Conservation (phyloP, 148 eudicot species). For the Nyssa sinensis region DNA sequence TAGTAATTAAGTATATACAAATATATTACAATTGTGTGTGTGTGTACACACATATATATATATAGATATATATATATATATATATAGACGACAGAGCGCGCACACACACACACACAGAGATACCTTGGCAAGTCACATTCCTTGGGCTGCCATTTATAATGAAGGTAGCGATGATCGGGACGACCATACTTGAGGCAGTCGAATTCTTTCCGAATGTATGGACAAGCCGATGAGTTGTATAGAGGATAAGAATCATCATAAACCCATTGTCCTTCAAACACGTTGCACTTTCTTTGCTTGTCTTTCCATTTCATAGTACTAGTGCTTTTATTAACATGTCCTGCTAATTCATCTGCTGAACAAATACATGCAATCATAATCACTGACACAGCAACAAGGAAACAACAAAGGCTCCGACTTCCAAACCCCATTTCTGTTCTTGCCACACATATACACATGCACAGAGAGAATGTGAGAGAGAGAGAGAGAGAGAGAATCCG, state of each 20-base stretch:
- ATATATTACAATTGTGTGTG: neutral
- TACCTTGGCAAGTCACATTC: conserved; percentile 33
- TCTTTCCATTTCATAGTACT: too few relatives aligned
- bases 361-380: neutral
- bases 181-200: conserved; percentile 45
- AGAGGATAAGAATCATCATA: conserved; percentile 31
- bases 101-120: neutral
- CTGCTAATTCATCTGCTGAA: neutral
- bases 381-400: neutral
- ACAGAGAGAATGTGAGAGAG: too few relatives aligned
- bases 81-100: neutral
- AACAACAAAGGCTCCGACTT: neutral
- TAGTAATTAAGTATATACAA: too few relatives aligned
- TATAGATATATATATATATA: neutral
- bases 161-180: conserved; percentile 32
- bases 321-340: neutral
- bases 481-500: neutral
- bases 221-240: conserved; percentile 27
- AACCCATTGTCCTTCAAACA: conserved; percentile 42
- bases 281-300: conserved; percentile 8
- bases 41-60: too few relatives aligned
- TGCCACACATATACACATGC: too few relatives aligned
- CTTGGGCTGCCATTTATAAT: conserved; percentile 39
- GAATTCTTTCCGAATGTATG: conserved; percentile 28
- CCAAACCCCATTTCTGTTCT: neutral